Evolutionary conservation across 331 rosid species (phyloP).

Genomic region (Phaseolus coccineus): DNA sequence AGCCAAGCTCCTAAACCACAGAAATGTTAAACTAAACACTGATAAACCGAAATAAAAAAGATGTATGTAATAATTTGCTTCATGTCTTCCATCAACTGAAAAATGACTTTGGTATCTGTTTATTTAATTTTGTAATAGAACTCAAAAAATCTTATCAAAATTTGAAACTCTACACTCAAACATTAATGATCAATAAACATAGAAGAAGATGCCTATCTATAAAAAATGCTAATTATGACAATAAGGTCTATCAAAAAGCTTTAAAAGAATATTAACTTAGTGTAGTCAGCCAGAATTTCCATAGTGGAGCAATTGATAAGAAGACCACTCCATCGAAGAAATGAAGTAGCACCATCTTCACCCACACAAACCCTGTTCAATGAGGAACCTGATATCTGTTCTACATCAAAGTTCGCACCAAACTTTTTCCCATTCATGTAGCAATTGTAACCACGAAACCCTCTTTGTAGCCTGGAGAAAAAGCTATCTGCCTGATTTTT

Average conservation of each 20-base stretch:
- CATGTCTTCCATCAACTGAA: not conserved
- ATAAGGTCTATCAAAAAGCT: constrained; percentile 36
- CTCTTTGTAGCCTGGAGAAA: constrained; percentile 75
- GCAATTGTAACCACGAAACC: constrained; percentile 84
- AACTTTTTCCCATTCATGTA: constrained; percentile 82
- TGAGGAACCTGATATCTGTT: constrained; percentile 44
- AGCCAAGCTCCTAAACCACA: not conserved
- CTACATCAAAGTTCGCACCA: constrained; percentile 70
- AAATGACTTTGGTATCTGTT: not conserved
- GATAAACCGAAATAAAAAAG: not conserved
- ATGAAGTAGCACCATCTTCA: constrained; percentile 62
- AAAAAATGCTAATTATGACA: constrained; percentile 24
- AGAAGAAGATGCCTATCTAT: not conserved
- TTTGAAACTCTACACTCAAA: constrained; percentile 6
- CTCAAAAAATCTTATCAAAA: constrained; percentile 25
- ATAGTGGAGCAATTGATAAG: constrained; percentile 77
- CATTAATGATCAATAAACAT: not conserved
- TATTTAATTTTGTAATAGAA: not conserved
- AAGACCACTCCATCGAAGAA: constrained; percentile 89
- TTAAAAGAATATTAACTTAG: constrained; percentile 58
- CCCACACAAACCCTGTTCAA: constrained; percentile 61
- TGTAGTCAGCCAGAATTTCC: constrained; percentile 91
- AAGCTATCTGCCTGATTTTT: constrained; percentile 71
- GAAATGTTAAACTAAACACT: not conserved
- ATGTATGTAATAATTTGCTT: not conserved